Base-by-base conservation (phyloP, 2,329 filamentous ascomycete species). In the Arthrobotrys pseudoclavata region DNA sequence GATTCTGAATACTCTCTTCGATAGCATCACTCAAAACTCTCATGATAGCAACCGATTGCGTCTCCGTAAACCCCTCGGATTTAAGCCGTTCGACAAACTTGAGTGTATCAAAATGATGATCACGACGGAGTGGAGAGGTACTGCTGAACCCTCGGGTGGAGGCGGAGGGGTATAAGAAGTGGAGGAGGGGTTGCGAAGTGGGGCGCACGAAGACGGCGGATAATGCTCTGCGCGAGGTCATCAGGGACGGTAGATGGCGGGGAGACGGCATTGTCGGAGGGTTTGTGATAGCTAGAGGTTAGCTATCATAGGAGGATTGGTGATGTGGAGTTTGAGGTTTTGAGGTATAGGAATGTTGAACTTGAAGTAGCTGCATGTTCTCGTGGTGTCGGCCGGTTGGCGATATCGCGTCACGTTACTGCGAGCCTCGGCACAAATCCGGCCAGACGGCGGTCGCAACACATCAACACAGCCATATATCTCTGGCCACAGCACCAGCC, bases 11-110 rank as follows among this genome's bases (percentile, higher is more conserved):
- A 90, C 91, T 97, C 85, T 99, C 96, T 84, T 98, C 93, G 80
- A 99, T 97, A 9, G 98, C 95, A 84, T 98, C 94, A 84, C 94
- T 94, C 45, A 99, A 87, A 5, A 98, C 93, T 83, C 92, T 93
- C 96, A 99, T 98, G 92, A 97, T 96, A n/a, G 96, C 95, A 26
- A 93, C 94, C 1, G 94, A 91, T 85, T 99, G 96, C 81, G 94
- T 92, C 84, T 98, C 95, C 24, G 93, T 97, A 84, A 98, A 97
- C 0, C 96, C 96, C 83, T 99, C 96, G 80, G 89, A 89, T 84
- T 95, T 91, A 47, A 99, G 86, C 64, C 93, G 88, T 85, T 97
- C 93, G 45, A 99, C 94, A 83, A 99, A 97, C 85, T 97, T 97
- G 79, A 99, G 88, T 0, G 96, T 99, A 84, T 99, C 96, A 83